A percentile compares a stretch with the other conserved stretches of the same genome.
These are phyloP conservation scores for Chaetomiaceae sp. DNA, from an alignment of 2,329 filamentous ascomycete genomes.

Conservation along the genomic window DNA sequence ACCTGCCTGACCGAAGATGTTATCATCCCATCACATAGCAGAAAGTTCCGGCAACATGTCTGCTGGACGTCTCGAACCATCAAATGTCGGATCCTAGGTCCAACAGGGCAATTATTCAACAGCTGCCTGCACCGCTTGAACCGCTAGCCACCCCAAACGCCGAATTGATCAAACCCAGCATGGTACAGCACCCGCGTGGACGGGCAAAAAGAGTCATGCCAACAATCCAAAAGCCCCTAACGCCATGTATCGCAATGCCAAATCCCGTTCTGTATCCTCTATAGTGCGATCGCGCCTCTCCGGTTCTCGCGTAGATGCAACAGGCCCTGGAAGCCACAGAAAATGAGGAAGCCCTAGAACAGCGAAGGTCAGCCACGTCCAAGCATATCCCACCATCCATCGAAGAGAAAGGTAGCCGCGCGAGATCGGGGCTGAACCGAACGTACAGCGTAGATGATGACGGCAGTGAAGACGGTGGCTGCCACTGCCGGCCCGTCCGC, in stretches of 20 bases:
- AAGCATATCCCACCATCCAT: not conserved
- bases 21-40: too few species aligned
- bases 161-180: constrained; percentile 3
- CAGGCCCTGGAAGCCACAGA: constrained; percentile 84
- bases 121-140: not conserved
- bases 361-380: constrained; percentile 14
- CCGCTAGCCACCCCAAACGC: constrained; percentile 2
- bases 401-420: too few species aligned
- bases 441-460: constrained; percentile 84
- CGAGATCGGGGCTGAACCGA: not conserved
- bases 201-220: constrained; percentile 1
- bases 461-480: constrained; percentile 79
- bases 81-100: too few species aligned
- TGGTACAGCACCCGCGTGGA: constrained; percentile 5
- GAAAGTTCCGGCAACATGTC: too few species aligned
- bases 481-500: constrained; percentile 74
- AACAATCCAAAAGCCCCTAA: constrained; percentile 16
- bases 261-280: constrained; percentile 7
- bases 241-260: constrained; percentile 19
- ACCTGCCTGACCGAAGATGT: too few species aligned
- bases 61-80: too few species aligned
- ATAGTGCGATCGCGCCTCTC: constrained; percentile 49
- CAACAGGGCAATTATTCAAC: too few species aligned
- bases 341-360: constrained; percentile 75
- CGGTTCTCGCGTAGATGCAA: constrained; percentile 79